phyloP scores from a whole-genome alignment of 129 eudicot species.

The Deinandra increscens region DNA sequence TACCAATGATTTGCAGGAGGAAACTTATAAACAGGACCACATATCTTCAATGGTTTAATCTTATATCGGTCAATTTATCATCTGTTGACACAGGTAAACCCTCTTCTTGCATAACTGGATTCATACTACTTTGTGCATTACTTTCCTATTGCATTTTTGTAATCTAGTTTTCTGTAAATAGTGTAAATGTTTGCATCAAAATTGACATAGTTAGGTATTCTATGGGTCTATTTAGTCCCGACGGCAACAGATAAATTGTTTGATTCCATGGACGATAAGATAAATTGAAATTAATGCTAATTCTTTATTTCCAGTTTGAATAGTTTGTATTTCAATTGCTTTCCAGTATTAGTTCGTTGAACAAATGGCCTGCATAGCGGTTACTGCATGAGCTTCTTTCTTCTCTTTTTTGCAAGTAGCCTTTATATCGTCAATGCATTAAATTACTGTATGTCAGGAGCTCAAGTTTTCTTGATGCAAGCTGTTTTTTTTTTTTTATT shows the following conservation, averaged over 20 bases:
- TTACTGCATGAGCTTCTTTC: not conserved
- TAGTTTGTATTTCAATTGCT: not conserved
- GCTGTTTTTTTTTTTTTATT: too few species aligned
- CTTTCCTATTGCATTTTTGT: not conserved
- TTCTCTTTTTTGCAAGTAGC: not conserved
- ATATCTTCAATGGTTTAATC: slow-evolving; percentile 7
- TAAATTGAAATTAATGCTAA: not conserved
- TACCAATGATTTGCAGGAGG: slow-evolving; percentile 26
- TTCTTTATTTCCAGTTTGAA: not conserved
- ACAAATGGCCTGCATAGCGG: not conserved
- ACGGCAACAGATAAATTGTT: not conserved
- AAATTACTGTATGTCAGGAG: not conserved
- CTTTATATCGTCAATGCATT: not conserved
- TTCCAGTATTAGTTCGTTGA: not conserved
- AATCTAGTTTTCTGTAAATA: not conserved
- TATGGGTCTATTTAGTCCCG: not conserved
- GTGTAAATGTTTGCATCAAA: slow-evolving; percentile 2
- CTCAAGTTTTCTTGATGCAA: too few species aligned
- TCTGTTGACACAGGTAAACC: slow-evolving; percentile 16
- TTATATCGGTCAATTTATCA: slow-evolving; percentile 9
- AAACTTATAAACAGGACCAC: slow-evolving; percentile 2
- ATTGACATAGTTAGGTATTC: not conserved
- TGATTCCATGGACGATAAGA: not conserved
- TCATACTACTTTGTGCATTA: not conserved
- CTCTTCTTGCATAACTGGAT: not conserved